Evolutionary conservation across 306 rosid genomes (phyloP), one percentile per base, ranked within the genome.

Genomic region (Fragaria iinumae): DNA sequence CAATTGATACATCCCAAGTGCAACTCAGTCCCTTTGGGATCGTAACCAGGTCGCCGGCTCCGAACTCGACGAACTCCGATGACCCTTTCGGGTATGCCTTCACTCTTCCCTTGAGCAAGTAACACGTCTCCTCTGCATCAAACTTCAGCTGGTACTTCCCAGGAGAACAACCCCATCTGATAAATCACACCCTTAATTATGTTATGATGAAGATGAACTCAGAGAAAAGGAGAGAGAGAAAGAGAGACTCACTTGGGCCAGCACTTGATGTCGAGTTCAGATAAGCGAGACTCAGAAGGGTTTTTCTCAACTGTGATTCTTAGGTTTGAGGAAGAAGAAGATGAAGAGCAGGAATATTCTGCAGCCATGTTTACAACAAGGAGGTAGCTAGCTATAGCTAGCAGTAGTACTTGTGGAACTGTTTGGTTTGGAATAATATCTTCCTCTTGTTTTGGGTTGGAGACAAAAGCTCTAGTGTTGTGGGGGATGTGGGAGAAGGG

Each of bases 1-100:
- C 95, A 64, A 92, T 68, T 49, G 97, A 95, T 7, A 95, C 97
- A 63, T 92, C 97, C 99, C 99, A 95, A 84, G 97, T 95, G 91
- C 98, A 95, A 82, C 96, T 92, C 2, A 95, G 80, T 64, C 99
- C 99, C 67, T 86, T 95, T 9, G 97, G 99, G 23, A 95, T 84
- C 2, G 86, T 92, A 4, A 95, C 99, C 43, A 95, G 93, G 69
- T 95, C 99, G 17, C 97, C 97, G 8, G 99, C 99, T 4, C 99
- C 97, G 57, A 95, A 95, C 86, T 95, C 97, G 11, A 87, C 95
- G 71, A 77, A 88, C 8, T 94, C 97, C 16, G 92, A 79, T 43
- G 91, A 90, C 0, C 96, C 99, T 83, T 95, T 95, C 49, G 91
- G 80, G 75, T 89, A 92, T 45, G 82, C 99, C 79, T 89, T 95